Conservation (phyloP, 139 green algal genomes). For the Ettlia oleoabundans region DNA sequence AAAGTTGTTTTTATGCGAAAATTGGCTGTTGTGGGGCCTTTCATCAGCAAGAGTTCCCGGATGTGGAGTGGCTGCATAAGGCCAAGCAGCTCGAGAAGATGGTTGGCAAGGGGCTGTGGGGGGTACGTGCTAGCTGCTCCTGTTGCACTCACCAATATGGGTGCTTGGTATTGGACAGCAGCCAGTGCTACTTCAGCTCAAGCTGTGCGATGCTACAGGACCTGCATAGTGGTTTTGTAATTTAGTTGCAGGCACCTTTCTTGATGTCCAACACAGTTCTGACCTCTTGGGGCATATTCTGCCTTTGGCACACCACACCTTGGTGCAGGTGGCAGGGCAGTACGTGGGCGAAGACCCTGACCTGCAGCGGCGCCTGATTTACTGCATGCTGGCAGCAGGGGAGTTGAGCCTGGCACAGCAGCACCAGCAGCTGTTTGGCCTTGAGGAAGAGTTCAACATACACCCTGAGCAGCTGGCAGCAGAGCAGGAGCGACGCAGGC, state of each 20-base stretch:
- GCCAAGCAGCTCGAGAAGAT: slow-evolving; percentile 55
- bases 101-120: slow-evolving; percentile 60
- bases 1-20: background rate
- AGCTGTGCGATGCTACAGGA: background rate
- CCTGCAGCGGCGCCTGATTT: slow-evolving; percentile 45
- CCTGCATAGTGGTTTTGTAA: too few relatives aligned
- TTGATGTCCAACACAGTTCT: too few relatives aligned
- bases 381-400: slow-evolving; percentile 50
- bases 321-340: slow-evolving; percentile 10
- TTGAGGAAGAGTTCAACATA: slow-evolving; percentile 34
- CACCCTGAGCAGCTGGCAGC: slow-evolving; percentile 48
- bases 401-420: slow-evolving; percentile 56
- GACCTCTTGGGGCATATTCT: too few relatives aligned
- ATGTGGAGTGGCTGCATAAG: slow-evolving; percentile 59
- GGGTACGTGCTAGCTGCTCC: slow-evolving; percentile 43
- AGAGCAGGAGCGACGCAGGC: slow-evolving; percentile 33
- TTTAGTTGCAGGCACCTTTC: too few relatives aligned
- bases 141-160: background rate
- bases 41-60: slow-evolving; percentile 51
- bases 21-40: background rate
- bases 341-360: slow-evolving; percentile 38
- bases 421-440: slow-evolving; percentile 54
- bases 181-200: background rate
- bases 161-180: background rate
- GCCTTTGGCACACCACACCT: background rate